Evolutionary conservation across 208 protist species (phyloP), one percentile per base, ranked within the genome.

Genomic region (Trypanosoma melophagium): DNA sequence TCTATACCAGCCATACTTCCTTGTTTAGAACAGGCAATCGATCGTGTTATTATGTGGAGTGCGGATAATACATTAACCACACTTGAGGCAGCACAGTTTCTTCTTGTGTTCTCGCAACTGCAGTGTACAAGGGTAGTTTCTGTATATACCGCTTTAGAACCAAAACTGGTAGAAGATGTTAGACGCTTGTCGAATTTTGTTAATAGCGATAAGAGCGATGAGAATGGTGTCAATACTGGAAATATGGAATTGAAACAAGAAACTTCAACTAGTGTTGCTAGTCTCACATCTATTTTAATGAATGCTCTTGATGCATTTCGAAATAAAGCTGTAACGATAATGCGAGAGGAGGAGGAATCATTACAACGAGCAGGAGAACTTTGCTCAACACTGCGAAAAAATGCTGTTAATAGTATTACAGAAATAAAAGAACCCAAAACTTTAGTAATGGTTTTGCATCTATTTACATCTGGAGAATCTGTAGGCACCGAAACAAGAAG

Each of bases 41-140:
- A 76, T 56, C 55, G 66, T 25, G 57, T 61, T 28, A 31, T 58
- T 21, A 14, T 49, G 17, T 60, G 38, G 25, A 61, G 58, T 3
- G 35, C 58, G 31, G 14, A 53, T 17, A 13, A 54, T 19, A 38
- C 41, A 16, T 42, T 84, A 22, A 71, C 69, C 4, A 59, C 14
- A 14, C 13, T 38, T n/a, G 79, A 81, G 28, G 61, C 71, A 10
- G 74, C 79, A 31, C 69, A 79, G 35, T 24, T 84, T 21, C 60
- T 84, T 31, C 44, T 68, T 47, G 31, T 50, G 12, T 63, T 79
- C 38, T 50, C 68, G 0, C 66, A 78, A 28, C 65, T 84, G 16
- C 60, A 42, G 45, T 49, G 47, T 24, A 0, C 55, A 2, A 28
- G 44, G 25, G 38, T 49, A 7, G 16, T 63, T 0, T 38, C 61